Evolutionary conservation across 371 early-diverging fungal species (phyloP), one percentile per base, ranked within the genome.

Genomic region (Mortierella sp.): DNA sequence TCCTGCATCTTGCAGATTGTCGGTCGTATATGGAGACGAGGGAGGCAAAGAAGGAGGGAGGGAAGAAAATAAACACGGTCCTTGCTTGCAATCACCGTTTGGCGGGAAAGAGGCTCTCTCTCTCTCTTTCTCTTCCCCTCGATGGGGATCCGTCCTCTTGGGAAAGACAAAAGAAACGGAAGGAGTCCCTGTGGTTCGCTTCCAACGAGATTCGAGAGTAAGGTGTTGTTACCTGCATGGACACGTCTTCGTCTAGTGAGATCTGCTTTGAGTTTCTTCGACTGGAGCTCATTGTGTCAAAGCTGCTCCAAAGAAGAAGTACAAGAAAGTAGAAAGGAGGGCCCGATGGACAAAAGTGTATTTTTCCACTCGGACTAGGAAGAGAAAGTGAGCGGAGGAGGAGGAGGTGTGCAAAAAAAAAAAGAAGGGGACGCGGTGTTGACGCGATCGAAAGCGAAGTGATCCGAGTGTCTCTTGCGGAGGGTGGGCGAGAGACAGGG

Each of bases 201-300:
- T 53, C 48, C 51, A 57, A 19, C 46, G 43, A 34, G 57, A 55
- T 55, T 64, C 9, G n/a, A 76, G 26, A 76, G 26, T 46, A 9
- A 67, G 46, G 50, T 14, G 51, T 46, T 48, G 37, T 83, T 83
- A 83, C 84, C 84, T 83, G 80, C 72, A 80, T 74, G 34, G 70
- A 19, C 44, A 76, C 75, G 46, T 81, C 86, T 37, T 82, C 80
- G 24, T 81, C 82, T 28, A 80, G 69, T 8, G 82, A 77, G 79
- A 86, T 76, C 82, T 86, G 86, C 82, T 86, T 86, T 69, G 86
- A 82, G 77, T 82, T 86, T 70, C 86, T 64, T 51, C 82, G 64
- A 76, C 80, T 79, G 31, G 82, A 78, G 53, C 78, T 84, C 85
- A 84, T 84, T 28, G 19, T 71, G 10, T 24, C 54, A 24, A 40